Conservation (phyloP, 176 grass and related monocot genomes). For the Thalia dealbata region DNA sequence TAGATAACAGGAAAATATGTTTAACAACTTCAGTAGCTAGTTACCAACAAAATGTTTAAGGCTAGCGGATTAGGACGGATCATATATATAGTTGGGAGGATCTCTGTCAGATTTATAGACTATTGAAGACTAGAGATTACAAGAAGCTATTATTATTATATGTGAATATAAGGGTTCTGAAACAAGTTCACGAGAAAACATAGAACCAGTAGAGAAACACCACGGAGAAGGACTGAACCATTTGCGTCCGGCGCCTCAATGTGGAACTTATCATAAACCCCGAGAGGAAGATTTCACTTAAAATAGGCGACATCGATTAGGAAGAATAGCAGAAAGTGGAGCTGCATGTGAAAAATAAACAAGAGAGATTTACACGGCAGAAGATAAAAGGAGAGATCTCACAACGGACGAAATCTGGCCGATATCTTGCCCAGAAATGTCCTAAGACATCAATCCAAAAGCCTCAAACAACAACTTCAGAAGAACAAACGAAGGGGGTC, state of each 20-base stretch:
- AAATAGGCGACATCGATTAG: conserved; percentile 87
- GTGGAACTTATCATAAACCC: conserved; percentile 99
- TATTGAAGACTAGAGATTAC: background rate
- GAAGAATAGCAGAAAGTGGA: conserved; percentile 45
- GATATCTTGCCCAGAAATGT: background rate
- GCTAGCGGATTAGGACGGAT: background rate
- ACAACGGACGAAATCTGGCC: background rate
- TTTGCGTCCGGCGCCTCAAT: conserved; percentile 76
- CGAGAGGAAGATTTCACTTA: conserved; percentile 99
- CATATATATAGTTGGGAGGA: background rate
- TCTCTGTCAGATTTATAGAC: background rate
- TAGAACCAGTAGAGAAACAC: conserved; percentile 99
- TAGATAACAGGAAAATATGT: background rate
- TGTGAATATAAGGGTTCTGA: background rate
- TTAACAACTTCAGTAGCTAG: background rate
- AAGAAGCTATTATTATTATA: background rate
- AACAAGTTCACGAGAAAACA: conserved; percentile 93
- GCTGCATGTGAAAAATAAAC: conserved; percentile 16
- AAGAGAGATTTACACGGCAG: background rate
- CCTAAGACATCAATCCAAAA: background rate
- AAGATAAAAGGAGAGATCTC: background rate
- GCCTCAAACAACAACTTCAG: background rate
- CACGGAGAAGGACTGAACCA: conserved; percentile 98
- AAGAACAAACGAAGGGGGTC: background rate
- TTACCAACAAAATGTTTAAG: background rate